phyloP scores from a whole-genome alignment of 257 asterid genomes.

The Parsonsia alboflavescens region DNA sequence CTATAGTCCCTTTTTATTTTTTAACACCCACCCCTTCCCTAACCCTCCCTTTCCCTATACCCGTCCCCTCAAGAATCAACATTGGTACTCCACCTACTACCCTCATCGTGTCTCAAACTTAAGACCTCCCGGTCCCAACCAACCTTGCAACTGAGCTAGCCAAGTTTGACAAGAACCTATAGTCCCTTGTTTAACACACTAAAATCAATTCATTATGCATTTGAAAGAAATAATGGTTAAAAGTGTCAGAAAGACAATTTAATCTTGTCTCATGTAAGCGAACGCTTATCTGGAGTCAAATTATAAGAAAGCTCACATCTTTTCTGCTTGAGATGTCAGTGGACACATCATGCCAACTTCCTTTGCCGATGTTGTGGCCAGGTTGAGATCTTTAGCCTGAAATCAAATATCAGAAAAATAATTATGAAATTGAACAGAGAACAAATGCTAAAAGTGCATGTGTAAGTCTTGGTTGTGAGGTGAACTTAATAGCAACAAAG shows the following conservation, averaged over 20 bases:
- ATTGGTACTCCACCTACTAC: no score
- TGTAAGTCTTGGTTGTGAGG: background rate
- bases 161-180: no score
- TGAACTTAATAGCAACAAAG: background rate
- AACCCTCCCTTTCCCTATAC: no score
- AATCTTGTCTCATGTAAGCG: background rate
- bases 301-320: slow-evolving; percentile 49
- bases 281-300: background rate
- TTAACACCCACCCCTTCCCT: no score
- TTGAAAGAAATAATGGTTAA: background rate
- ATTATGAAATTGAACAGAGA: background rate
- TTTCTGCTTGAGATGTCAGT: slow-evolving; percentile 53
- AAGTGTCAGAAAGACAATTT: background rate
- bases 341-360: slow-evolving; percentile 52
- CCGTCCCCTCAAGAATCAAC: no score
- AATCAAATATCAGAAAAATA: background rate
- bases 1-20: no score
- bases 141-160: no score
- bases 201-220: background rate
- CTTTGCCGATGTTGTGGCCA: slow-evolving; percentile 66
- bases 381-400: slow-evolving; percentile 88
- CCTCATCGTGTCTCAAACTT: no score
- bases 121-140: no score
- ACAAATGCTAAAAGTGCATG: background rate
- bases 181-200: background rate